Evolutionary conservation across 805 yeast species (phyloP).

Genomic region (Saccharomycopsis sp.): DNA sequence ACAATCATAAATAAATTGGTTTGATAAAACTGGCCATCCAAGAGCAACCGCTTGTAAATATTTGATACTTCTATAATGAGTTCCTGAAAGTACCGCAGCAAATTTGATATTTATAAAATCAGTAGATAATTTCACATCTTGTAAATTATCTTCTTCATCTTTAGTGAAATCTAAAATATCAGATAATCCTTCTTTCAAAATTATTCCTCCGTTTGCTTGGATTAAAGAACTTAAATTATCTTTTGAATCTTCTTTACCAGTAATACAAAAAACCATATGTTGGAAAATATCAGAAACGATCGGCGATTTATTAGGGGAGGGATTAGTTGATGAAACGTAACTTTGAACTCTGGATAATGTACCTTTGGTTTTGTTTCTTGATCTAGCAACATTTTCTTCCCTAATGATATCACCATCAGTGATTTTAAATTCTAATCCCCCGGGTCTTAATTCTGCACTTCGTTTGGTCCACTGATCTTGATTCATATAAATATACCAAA

Average conservation of each 20-base stretch:
- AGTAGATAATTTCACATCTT: slow-evolving; percentile 15
- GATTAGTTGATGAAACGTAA: slow-evolving; percentile 13
- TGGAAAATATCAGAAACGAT: slow-evolving; percentile 15
- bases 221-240: slow-evolving; percentile 2
- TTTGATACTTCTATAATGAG: slow-evolving; percentile 56
- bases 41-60: slow-evolving; percentile 67
- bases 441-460: not conserved
- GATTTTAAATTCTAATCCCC: no score
- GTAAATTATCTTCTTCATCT: slow-evolving; percentile 4
- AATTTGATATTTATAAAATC: slow-evolving; percentile 30
- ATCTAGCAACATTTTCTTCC: no score
- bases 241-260: slow-evolving; percentile 11
- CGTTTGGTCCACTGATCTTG: slow-evolving; percentile 28
- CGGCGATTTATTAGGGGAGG: slow-evolving; percentile 14
- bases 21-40: slow-evolving; percentile 79
- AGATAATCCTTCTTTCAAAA: slow-evolving; percentile 28
- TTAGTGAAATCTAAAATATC: slow-evolving; percentile 19
- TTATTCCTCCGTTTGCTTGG: slow-evolving; percentile 27
- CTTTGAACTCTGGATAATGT: no score
- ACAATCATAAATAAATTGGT: slow-evolving; percentile 44
- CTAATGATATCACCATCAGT: no score
- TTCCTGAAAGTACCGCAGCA: slow-evolving; percentile 55
- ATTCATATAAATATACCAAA: slow-evolving; percentile 31
- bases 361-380: no score
- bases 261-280: slow-evolving; percentile 18